A percentile compares a stretch with the other conserved stretches of the same genome.
phyloP scores from a whole-genome alignment of 306 rosid species.

The Cicer arietinum region DNA sequence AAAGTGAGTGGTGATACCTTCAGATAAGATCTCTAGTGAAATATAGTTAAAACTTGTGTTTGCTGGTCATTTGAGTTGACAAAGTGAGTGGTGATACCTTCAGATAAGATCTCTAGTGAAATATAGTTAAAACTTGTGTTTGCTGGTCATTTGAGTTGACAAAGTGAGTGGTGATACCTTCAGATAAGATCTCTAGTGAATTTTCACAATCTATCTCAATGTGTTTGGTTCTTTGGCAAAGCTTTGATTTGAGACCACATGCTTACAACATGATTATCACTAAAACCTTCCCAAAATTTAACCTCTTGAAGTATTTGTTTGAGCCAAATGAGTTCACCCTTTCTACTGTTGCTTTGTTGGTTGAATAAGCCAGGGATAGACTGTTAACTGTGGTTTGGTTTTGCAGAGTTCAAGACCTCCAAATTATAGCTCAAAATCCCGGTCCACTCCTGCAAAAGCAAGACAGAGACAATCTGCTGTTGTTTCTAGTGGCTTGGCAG shows the following conservation, averaged over 20 bases:
- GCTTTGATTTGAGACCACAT: background rate
- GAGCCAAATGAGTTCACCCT: constrained; percentile 5
- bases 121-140: no score
- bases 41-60: no score
- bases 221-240: background rate
- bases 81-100: background rate
- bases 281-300: background rate
- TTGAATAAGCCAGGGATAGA: constrained; percentile 22
- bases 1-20: background rate
- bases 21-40: background rate
- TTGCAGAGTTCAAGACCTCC: constrained; percentile 66
- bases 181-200: background rate
- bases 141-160: no score
- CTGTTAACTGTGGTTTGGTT: constrained; percentile 41
- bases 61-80: no score
- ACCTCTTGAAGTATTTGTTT: background rate
- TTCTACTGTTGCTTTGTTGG: constrained; percentile 13
- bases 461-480: constrained; percentile 60
- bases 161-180: background rate
- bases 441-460: constrained; percentile 59
- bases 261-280: background rate
- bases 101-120: background rate
- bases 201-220: background rate
- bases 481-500: constrained; percentile 45
- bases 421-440: constrained; percentile 64